Percentiles rank a stretch among this genome's conserved stretches.
phyloP scores from a whole-genome alignment of 495 filamentous ascomycete genomes.

The Lichina pygmaea region DNA sequence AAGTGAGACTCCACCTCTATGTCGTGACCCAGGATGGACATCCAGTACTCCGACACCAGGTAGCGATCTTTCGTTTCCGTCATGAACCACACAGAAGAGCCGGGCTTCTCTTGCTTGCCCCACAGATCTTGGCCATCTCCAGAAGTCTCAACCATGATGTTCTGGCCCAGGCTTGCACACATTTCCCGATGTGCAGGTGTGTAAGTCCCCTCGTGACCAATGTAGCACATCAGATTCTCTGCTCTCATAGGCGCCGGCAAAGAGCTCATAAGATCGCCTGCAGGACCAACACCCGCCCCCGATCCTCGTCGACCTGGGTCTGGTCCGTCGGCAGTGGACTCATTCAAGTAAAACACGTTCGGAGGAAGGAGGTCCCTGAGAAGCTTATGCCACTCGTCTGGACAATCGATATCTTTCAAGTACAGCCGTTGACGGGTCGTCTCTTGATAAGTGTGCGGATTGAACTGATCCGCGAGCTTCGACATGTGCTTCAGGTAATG shows the following conservation, averaged over 20 bases:
- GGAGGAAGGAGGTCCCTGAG: constrained; percentile 53
- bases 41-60: constrained; percentile 72
- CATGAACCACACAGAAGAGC: constrained; percentile 96
- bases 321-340: constrained; percentile 27
- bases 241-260: constrained; percentile 67
- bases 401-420: constrained; percentile 88
- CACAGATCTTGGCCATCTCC: constrained; percentile 20
- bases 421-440: constrained; percentile 54
- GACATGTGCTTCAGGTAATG: constrained; percentile 75
- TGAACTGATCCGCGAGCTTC: constrained; percentile 50
- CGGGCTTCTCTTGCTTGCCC: constrained; percentile 40
- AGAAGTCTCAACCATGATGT: constrained; percentile 89
- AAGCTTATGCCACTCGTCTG: constrained; percentile 52
- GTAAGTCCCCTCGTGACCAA: constrained; percentile 92
- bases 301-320: constrained; percentile 8
- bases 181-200: constrained; percentile 92
- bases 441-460: constrained; percentile 34
- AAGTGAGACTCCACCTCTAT: constrained; percentile 93
- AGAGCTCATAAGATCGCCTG: constrained; percentile 83
- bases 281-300: constrained; percentile 25
- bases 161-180: constrained; percentile 88
- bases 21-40: constrained; percentile 74
- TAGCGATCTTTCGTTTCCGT: constrained; percentile 75
- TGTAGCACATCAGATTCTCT: constrained; percentile 93
- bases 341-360: constrained; percentile 63